Evolutionary conservation across 805 yeast species (phyloP).

Genomic region (Ogataea polymorpha): DNA sequence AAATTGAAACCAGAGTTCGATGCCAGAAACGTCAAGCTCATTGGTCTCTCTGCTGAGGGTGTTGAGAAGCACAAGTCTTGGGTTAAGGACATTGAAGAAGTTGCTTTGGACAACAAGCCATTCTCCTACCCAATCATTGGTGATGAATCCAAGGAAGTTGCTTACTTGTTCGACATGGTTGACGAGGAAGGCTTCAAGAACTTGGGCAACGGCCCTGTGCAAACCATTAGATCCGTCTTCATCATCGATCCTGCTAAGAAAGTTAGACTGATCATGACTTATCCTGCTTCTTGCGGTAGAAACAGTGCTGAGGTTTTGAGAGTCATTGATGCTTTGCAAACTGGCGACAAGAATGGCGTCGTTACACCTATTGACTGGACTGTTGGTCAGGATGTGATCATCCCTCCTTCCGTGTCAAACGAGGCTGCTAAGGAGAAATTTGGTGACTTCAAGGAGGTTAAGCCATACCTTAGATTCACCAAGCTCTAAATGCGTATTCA

Average conservation of each 20-base stretch:
- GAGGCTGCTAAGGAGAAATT: constrained; percentile 78
- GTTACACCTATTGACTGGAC: constrained; percentile 93
- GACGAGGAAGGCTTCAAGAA: constrained; percentile 81
- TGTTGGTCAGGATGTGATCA: constrained; percentile 86
- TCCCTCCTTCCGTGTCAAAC: constrained; percentile 81
- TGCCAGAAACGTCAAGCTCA: constrained; percentile 79
- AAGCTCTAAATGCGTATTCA: constrained; percentile 25
- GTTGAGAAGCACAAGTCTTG: constrained; percentile 77
- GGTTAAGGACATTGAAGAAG: constrained; percentile 90
- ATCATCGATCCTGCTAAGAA: constrained; percentile 88
- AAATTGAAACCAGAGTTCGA: constrained; percentile 84
- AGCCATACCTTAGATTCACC: constrained; percentile 85
- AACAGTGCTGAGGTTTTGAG: constrained; percentile 90
- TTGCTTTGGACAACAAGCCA: constrained; percentile 61
- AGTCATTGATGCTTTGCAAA: constrained; percentile 83
- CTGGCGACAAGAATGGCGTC: constrained; percentile 76
- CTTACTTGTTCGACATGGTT: constrained; percentile 82
- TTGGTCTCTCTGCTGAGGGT: constrained; percentile 86
- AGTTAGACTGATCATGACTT: constrained; percentile 79
- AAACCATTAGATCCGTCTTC: constrained; percentile 90
- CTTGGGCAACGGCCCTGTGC: constrained; percentile 67
- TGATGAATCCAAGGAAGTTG: constrained; percentile 80
- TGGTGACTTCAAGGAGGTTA: constrained; percentile 81
- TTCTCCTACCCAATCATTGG: constrained; percentile 90
- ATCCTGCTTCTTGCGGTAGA: constrained; percentile 95